Percentiles rank a stretch among this genome's conserved stretches.
Conservation (phyloP, 371 early-diverging fungal species). For the Nosema muscidifuracis region DNA sequence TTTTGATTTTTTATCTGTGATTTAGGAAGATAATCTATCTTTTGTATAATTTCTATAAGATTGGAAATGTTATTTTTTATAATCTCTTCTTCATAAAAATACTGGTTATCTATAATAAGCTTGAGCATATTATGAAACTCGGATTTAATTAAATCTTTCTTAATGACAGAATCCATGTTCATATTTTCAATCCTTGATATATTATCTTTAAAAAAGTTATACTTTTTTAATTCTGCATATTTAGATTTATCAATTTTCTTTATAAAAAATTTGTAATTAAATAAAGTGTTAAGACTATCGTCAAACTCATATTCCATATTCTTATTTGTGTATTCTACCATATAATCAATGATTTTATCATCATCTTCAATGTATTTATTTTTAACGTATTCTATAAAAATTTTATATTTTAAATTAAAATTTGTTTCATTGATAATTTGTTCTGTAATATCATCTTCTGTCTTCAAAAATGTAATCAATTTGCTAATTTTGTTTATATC, state of each 20-base stretch:
- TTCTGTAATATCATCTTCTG: neutral
- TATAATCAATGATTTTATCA: conserved; percentile 27
- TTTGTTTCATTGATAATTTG: conserved; percentile 24
- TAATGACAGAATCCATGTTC: neutral
- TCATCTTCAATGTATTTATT: neutral
- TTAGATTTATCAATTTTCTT: conserved; percentile 14
- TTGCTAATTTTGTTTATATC: conserved; percentile 49
- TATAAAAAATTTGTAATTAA: conserved; percentile 16
- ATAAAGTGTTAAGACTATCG: neutral
- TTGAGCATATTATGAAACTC: conserved; percentile 11
- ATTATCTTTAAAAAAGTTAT: conserved; percentile 22
- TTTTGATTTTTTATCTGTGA: too few relatives aligned
- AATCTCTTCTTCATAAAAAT: neutral
- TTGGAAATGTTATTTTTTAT: neutral
- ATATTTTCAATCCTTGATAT: conserved; percentile 7
- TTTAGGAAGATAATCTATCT: neutral
- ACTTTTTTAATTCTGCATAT: conserved; percentile 14
- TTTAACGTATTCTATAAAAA: conserved; percentile 25
- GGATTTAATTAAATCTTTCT: conserved; percentile 6
- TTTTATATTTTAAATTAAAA: conserved; percentile 10
- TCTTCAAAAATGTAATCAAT: conserved; percentile 31
- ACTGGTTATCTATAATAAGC: neutral
- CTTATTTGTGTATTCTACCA: conserved; percentile 8
- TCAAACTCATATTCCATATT: neutral
- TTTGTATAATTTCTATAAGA: neutral